Base-by-base conservation (phyloP, 371 early-diverging fungal species). In the Massospora cicadina region DNA sequence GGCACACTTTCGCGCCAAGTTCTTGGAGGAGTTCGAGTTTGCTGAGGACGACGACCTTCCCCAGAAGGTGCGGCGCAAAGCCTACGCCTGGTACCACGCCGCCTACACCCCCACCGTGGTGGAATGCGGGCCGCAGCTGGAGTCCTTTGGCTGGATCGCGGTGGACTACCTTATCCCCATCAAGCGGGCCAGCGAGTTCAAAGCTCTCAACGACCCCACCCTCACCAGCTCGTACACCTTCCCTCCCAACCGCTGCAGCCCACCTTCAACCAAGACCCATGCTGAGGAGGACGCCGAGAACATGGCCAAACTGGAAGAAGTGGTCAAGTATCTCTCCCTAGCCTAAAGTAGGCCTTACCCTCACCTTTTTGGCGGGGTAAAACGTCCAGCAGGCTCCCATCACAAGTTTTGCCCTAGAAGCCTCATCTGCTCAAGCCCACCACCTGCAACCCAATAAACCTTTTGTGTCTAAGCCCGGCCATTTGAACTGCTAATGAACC, bases 11-110 rank as follows among this genome's bases (percentile, higher is more conserved):
- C 71, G 73, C 27, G 63, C 58, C 0, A 68, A 71, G 0, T 79
- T 78, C 24, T 77, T 80, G 57, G 65, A 69, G 30, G 79, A 80
- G 29, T 78, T 80, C 61, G 65, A 67, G 10, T 55, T 24, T 43
- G n/a, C 63, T 43, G 43, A 43, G 43, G 43, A 43, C 17, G 5
- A 5, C 17, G 43, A 5, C 43, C 10, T 43, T 43, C 10, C 43
- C 10, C 10, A 17, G 17, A 5, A 10, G 10, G 17, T 43, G 43
- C 43, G 43, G 10, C 43, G 43, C 43, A 43, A 43, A 43, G 43
- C 43, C 10, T 43, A 43, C 17, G 43, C 43, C 43, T 43, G 43
- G 43, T 43, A 43, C 43, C 43, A 43, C 43, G 43, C 43, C 17
- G 43, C 43, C 43, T 43, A 43, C 43, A 43, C 43, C 43, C 43